phyloP scores from a whole-genome alignment of 106 monocot genomes.

The Narthecium ossifragum region DNA sequence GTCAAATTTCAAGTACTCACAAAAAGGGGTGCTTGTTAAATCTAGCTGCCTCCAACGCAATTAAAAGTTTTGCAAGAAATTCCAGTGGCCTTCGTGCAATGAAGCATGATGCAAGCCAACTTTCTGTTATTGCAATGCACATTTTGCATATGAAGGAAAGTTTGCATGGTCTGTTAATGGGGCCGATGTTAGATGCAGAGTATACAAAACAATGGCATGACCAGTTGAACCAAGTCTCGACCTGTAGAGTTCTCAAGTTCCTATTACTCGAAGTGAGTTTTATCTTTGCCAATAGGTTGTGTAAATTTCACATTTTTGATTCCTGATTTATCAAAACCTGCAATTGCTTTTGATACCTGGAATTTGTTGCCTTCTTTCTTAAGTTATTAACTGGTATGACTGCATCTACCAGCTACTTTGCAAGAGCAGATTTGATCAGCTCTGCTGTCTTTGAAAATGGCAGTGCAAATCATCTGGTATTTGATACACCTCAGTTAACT shows the following conservation, averaged over 20 bases:
- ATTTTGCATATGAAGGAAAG: conserved; percentile 78
- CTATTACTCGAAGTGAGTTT: conserved; percentile 78
- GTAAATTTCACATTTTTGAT: no score
- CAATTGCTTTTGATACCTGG: no score
- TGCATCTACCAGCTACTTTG: no score
- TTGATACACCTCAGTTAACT: no score
- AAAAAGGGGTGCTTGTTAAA: conserved; percentile 86
- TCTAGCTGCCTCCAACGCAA: conserved; percentile 48
- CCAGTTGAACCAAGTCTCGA: conserved; percentile 44
- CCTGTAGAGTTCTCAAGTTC: conserved; percentile 35
- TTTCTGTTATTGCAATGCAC: conserved; percentile 54
- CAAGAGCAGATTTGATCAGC: no score
- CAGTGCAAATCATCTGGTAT: no score
- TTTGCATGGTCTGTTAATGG: conserved; percentile 52
- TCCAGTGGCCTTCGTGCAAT: conserved; percentile 25
- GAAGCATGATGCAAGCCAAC: conserved; percentile 34
- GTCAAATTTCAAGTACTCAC: conserved; percentile 40
- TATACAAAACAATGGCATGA: conserved; percentile 53
- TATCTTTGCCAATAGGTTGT: no score
- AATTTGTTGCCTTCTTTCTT: no score
- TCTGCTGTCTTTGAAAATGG: no score
- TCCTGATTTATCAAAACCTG: no score
- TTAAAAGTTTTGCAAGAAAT: conserved; percentile 48
- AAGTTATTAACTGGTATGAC: no score
- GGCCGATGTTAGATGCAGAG: conserved; percentile 39